Percentiles rank a stretch among this genome's conserved stretches.
These are phyloP conservation scores for Nemania abortiva DNA, from an alignment of 2,329 filamentous ascomycete species.

Conservation along the genomic window DNA sequence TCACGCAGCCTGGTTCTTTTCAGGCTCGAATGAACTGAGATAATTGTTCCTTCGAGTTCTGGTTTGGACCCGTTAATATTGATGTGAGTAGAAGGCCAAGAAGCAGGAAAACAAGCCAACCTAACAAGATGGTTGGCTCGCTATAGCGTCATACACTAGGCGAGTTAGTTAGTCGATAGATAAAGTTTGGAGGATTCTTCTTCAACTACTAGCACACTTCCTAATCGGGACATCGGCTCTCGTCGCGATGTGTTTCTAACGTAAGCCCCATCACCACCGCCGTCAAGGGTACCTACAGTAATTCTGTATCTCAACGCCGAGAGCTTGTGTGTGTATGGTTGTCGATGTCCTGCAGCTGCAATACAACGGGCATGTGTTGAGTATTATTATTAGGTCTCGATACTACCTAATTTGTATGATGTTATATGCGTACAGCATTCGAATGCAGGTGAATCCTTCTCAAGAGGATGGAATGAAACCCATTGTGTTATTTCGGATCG, in stretches of 20 bases:
- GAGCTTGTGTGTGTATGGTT: neutral
- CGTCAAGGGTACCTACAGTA: too few relatives aligned
- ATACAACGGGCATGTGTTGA: constrained; percentile 9
- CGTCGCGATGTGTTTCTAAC: neutral
- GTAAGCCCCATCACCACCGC: neutral
- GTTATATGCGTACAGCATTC: neutral
- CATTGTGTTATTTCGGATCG: neutral
- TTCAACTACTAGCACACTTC: neutral
- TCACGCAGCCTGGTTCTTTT: constrained; percentile 17
- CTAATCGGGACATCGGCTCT: neutral
- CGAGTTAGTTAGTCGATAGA: neutral
- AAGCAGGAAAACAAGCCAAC: neutral
- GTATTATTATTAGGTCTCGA: constrained; percentile 15
- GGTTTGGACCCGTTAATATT: neutral
- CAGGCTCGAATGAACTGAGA: neutral
- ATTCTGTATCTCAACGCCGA: constrained; percentile 5
- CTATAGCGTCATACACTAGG: neutral
- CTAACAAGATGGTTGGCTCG: neutral
- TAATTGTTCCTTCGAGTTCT: neutral
- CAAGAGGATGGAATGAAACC: neutral
- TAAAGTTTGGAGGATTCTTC: neutral
- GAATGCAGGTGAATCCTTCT: neutral
- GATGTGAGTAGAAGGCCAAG: neutral
- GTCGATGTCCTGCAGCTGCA: constrained; percentile 19
- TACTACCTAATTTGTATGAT: constrained; percentile 5